Conservation (phyloP, 176 grass and related monocot species). For the Ananas comosus region DNA sequence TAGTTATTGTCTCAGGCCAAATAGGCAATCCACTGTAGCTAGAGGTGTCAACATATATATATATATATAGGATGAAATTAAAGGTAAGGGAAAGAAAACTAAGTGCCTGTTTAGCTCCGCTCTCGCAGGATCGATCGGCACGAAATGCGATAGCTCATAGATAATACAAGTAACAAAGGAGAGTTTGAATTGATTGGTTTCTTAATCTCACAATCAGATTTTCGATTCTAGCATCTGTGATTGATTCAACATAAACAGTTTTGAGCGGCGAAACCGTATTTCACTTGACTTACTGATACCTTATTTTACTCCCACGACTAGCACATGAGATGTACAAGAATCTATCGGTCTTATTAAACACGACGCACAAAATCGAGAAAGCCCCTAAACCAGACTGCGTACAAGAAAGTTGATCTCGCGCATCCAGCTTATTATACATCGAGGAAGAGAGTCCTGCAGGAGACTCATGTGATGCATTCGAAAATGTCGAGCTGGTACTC, state of each 20-base stretch:
- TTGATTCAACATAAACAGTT: conserved; percentile 1
- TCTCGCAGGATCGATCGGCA: too few species aligned
- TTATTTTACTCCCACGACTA: not conserved
- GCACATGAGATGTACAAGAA: not conserved
- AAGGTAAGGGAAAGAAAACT: too few species aligned
- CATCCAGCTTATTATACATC: not conserved
- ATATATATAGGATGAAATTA: too few species aligned
- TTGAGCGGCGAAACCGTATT: not conserved
- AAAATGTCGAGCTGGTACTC: conserved; percentile 15
- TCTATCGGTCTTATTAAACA: not conserved
- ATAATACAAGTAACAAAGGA: too few species aligned
- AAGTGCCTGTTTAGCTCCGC: too few species aligned
- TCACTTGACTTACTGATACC: not conserved
- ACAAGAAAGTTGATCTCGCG: conserved; percentile 11
- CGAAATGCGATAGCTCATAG: too few species aligned
- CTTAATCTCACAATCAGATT: not conserved
- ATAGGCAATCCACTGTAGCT: too few species aligned
- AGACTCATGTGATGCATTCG: not conserved
- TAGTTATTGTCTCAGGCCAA: too few species aligned
- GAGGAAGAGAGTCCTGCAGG: not conserved
- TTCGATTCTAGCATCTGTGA: not conserved
- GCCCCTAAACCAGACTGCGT: not conserved
- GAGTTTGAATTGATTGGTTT: too few species aligned
- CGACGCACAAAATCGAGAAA: not conserved
- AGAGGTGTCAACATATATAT: too few species aligned